Base-by-base conservation (phyloP, 805 yeast genomes). In the Tetrapisispora fleetii region DNA sequence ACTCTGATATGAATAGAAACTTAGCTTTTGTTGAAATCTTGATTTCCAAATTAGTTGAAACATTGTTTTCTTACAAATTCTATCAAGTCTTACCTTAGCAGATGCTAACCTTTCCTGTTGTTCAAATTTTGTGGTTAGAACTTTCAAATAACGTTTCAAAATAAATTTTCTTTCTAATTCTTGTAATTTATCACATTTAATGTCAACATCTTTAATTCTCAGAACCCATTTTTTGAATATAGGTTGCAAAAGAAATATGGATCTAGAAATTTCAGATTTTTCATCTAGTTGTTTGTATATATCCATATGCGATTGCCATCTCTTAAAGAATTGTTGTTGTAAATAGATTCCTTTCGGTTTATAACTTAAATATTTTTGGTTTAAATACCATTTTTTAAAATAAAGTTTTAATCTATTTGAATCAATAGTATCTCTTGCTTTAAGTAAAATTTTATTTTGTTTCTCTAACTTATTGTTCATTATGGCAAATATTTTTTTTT, bases 21-120 rank as follows among this genome's bases (percentile, higher is more conserved):
- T 50, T 6, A 53, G 33, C 8, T 40, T 52, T 30, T 58, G 56
- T 36, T 50, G 24, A 28, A 54, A 56, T 37, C 60, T 51, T 42
- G 50, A 55, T 11, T 18, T 24, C 67, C 65, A 63, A 5, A 58
- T 28, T 7, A 48, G 46, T 14, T 49, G 41, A 30, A 62, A 54
- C 10, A 54, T 45, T 45, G 46, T 50, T 27, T 35, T 36, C 17
- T 46, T 17, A 3, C 55, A 44, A 24, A 53, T 38, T 9, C 17
- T 8, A 35, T 52, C 50, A 17, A 56, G 24, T 8, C 27, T 50
- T 1, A 24, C 19, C 3, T 33, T 32, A 5, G 48, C 56, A 14
- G 22, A 5, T 3, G 19, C n/a, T 37, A 60, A 62, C 27, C 49
- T 49, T 43, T 50, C 40, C 17, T 41, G 50, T 44, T 54, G 37